Base-by-base conservation (phyloP, 176 grass and related monocot genomes). In the Carex pumila region DNA sequence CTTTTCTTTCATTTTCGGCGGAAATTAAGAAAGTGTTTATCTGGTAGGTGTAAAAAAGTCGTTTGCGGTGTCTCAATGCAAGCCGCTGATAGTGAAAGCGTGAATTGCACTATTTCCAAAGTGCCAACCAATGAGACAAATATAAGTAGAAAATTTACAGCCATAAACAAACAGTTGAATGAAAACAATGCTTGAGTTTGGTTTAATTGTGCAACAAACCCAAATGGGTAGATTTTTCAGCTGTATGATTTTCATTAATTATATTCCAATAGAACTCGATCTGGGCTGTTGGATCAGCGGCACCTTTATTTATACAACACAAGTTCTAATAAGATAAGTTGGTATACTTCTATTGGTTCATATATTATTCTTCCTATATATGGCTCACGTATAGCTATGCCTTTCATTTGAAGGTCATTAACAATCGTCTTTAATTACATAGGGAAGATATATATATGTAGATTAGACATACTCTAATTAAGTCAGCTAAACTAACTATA, bases 41-140 rank as follows among this genome's bases (percentile, higher is more conserved):
- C 39, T 67, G 17, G 41, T 52, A 5, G n/a, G 61, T 17, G 7
- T 43, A 22, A 10, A 49, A 64, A 39, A 5, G 60, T 83, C 60
- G n/a, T 82, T 53, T 65, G 12, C 34, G 37, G 37, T 67, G 61
- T 66, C 57, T 83, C 3, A n/a, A n/a, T n/a, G n/a, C n/a, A 65
- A 82, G 39, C 80, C 57, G 30, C 9, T 41, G 60, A 64, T 64
- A 62, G 31, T 81, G 79, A 65, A 59, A 62, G 32, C 79, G 49
- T 81, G 39, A 12, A 60, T 30, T 77, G 68, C 7, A 17, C 5
- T 55, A 34, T 81, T 22, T 22, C 5, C 37, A 43, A 63, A 63
- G 57, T 41, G n/a, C 55, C 79, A 62, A 49, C 37, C 79, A 81
- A 81, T 81, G 56, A 81, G 53, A 80, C 77, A 80, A 61, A 81